Evolutionary conservation across 306 rosid species (phyloP).

Genomic region (Inga leiocalycina): DNA sequence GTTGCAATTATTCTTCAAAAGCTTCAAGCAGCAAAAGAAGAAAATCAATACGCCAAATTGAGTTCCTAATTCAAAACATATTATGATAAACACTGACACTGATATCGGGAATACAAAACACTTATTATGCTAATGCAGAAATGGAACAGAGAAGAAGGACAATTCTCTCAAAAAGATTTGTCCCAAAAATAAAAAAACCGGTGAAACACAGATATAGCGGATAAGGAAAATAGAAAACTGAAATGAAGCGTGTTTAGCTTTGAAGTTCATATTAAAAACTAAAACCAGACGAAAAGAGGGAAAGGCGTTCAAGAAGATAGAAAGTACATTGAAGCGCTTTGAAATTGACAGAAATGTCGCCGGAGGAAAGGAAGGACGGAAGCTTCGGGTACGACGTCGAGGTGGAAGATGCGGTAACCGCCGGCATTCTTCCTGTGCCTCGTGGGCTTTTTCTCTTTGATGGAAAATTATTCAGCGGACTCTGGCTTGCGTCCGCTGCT

Average conservation of each 20-base stretch:
- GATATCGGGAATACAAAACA: background rate
- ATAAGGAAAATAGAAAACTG: background rate
- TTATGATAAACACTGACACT: background rate
- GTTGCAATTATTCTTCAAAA: background rate
- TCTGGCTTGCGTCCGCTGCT: too few relatives aligned
- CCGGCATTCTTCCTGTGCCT: background rate
- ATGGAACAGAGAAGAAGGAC: background rate
- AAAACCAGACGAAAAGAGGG: background rate
- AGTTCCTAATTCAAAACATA: background rate
- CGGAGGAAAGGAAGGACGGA: background rate
- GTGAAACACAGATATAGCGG: background rate
- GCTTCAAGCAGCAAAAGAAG: background rate
- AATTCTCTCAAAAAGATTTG: background rate
- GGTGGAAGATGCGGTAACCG: background rate
- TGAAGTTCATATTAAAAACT: background rate
- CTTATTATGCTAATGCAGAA: background rate
- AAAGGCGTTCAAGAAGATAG: background rate
- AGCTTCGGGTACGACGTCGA: background rate
- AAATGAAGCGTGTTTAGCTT: background rate
- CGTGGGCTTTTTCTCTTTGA: background rate
- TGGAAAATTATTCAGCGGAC: too few relatives aligned
- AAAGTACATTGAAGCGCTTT: background rate
- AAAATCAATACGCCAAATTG: background rate
- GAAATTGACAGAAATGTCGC: background rate
- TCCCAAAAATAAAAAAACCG: background rate